Evolutionary conservation across 2,329 filamentous ascomycete genomes (phyloP).

Genomic region (Calonectria crousiana): DNA sequence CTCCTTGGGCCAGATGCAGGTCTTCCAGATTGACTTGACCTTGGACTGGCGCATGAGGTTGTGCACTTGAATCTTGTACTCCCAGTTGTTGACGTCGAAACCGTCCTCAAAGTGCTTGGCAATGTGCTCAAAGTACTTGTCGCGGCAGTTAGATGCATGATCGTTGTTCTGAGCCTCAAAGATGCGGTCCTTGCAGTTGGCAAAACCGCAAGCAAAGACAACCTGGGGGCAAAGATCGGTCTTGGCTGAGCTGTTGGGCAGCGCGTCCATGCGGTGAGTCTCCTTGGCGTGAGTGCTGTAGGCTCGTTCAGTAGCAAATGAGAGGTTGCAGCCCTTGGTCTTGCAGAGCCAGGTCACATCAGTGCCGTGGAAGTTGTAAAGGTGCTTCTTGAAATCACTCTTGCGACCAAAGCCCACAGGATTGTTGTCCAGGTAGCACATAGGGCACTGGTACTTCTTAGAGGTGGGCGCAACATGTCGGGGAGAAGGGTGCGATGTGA

Average conservation of each 20-base stretch:
- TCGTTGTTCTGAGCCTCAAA: slow-evolving; percentile 54
- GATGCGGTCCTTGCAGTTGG: slow-evolving; percentile 56
- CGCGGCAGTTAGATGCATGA: slow-evolving; percentile 52
- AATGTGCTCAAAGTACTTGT: slow-evolving; percentile 61
- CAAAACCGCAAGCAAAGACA: slow-evolving; percentile 59
- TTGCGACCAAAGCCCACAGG: slow-evolving; percentile 60
- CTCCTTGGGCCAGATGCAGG: slow-evolving; percentile 59
- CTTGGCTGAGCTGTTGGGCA: slow-evolving; percentile 56
- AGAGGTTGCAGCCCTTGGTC: slow-evolving; percentile 55
- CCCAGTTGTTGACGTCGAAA: slow-evolving; percentile 57
- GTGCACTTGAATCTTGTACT: slow-evolving; percentile 58
- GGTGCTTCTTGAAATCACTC: slow-evolving; percentile 62
- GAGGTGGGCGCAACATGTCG: slow-evolving; percentile 52
- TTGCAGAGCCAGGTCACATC: slow-evolving; percentile 59
- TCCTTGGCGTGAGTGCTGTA: slow-evolving; percentile 60
- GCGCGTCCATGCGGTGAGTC: slow-evolving; percentile 55
- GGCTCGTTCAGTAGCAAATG: slow-evolving; percentile 59
- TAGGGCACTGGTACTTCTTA: slow-evolving; percentile 59
- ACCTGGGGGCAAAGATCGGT: slow-evolving; percentile 57
- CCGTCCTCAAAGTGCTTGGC: slow-evolving; percentile 61
- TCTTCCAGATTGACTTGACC: slow-evolving; percentile 60
- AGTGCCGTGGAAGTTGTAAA: slow-evolving; percentile 61
- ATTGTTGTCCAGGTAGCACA: slow-evolving; percentile 60
- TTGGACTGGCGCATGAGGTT: slow-evolving; percentile 58
- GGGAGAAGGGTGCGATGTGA: slow-evolving; percentile 53